A percentile compares a stretch with the other conserved stretches of the same genome.
Conservation (phyloP, 768 basidiomycete genomes). For the Amanita rubescens region DNA sequence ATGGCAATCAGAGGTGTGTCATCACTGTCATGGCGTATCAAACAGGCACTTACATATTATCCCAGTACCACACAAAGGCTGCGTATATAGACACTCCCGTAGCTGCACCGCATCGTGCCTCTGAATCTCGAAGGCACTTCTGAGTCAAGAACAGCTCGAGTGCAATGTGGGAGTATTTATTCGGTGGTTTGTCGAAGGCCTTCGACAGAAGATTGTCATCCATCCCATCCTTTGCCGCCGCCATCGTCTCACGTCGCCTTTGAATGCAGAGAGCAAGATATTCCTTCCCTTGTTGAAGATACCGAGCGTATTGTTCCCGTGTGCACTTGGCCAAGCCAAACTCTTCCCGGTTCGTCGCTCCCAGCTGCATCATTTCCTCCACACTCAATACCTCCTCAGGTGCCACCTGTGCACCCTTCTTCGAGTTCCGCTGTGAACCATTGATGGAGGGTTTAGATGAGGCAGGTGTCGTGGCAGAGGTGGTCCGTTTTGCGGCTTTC, state of each 20-base stretch:
- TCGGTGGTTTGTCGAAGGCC: not conserved
- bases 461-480: not conserved
- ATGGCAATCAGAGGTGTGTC: not conserved
- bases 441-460: not conserved
- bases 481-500: not conserved
- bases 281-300: not conserved
- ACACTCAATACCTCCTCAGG: not conserved
- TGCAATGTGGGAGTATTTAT: not conserved
- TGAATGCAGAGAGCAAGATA: not conserved
- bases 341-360: not conserved
- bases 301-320: not conserved
- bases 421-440: not conserved
- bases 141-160: slow-evolving; percentile 5
- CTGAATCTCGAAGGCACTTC: slow-evolving; percentile 30
- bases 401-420: not conserved
- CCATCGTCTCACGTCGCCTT: not conserved
- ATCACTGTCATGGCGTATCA: not conserved
- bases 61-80: slow-evolving; percentile 1
- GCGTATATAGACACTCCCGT: not conserved
- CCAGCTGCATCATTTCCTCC: not conserved
- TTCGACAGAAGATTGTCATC: not conserved
- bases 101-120: not conserved
- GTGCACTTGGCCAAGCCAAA: not conserved
- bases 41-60: not conserved
- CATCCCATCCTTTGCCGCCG: not conserved